Evolutionary conservation across 176 grass and related monocot species (phyloP).

Genomic region (Lolium rigidum): DNA sequence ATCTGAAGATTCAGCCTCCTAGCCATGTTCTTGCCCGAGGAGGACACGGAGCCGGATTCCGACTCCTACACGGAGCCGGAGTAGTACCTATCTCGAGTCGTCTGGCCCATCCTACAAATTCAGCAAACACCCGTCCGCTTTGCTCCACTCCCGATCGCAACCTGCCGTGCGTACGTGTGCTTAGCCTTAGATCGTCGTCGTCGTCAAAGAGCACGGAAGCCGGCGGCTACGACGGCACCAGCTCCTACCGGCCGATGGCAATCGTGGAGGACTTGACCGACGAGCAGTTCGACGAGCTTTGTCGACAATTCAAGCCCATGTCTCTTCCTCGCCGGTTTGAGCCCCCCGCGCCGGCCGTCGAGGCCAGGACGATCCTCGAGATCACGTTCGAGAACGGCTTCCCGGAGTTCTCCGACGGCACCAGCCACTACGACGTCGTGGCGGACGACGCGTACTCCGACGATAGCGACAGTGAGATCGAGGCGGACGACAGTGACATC

Average conservation of each 20-base stretch:
- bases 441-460: neutral
- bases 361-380: neutral
- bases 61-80: too few relatives aligned
- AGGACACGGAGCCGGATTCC: too few relatives aligned
- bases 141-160: too few relatives aligned
- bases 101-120: too few relatives aligned
- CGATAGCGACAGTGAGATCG: too few relatives aligned
- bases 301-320: neutral
- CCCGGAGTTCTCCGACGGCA: conserved; percentile 5
- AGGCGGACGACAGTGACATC: too few relatives aligned
- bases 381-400: neutral
- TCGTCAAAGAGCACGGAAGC: neutral
- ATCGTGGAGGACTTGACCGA: neutral
- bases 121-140: too few relatives aligned
- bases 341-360: neutral
- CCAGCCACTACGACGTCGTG: neutral
- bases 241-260: neutral
- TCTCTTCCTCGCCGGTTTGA: neutral
- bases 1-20: neutral
- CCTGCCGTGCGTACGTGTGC: too few relatives aligned
- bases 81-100: too few relatives aligned
- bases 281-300: neutral
- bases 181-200: neutral
- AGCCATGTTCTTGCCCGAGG: too few relatives aligned
- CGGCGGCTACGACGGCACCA: neutral